Base-by-base conservation (phyloP, 2,329 filamentous ascomycete species). In the Aspergillus sp. region DNA sequence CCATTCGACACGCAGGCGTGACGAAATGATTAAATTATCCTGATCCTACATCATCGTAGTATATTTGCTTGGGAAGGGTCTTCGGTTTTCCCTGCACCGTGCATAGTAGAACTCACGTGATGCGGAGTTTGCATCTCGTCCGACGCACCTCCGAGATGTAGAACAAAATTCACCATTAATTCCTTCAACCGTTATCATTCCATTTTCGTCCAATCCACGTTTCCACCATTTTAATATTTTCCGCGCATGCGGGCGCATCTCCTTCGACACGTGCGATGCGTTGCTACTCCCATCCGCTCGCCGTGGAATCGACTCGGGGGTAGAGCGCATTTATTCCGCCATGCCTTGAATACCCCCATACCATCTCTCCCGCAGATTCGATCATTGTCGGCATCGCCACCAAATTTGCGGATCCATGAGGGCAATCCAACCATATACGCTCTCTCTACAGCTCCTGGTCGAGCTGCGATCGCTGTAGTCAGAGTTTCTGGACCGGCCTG, bases 381-480 rank as follows among this genome's bases (percentile, higher is more conserved):
- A 41, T 46, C 24, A 14, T 73, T 74, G 52, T 70, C 67, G 11
- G 63, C 55, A 3, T 64, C 65, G 4, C 15, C 27, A 3, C 53
- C 52, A 2, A 12, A n/a, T 23, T 44, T 21, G 3, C 68, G 66
- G 17, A 63, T 65, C 52, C 49, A 68, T 33, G 67, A 71, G 53
- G 62, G 61, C 2, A 70, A 75, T 12, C 71, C 73, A 3, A 98
- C 93, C 1, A 96, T 99, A 53, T 98, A 96, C 73, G 95, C 95
- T 0, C 79, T 98, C 1, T 97, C 93, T 0, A 96, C 93, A 0
- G 91, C 91, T 0, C 80, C 89, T 11, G 95, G 93, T 1, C 87
- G 87, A 70, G 92, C 91, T 44, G 95, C 92, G 1, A 96, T 99
- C 71, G 93, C 93, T 2, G 87, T 98, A 37, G 86, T 98, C 52